These are phyloP conservation scores for Aspergillus floridensis DNA, from an alignment of 2,329 filamentous ascomycete species.

Conservation along the genomic window DNA sequence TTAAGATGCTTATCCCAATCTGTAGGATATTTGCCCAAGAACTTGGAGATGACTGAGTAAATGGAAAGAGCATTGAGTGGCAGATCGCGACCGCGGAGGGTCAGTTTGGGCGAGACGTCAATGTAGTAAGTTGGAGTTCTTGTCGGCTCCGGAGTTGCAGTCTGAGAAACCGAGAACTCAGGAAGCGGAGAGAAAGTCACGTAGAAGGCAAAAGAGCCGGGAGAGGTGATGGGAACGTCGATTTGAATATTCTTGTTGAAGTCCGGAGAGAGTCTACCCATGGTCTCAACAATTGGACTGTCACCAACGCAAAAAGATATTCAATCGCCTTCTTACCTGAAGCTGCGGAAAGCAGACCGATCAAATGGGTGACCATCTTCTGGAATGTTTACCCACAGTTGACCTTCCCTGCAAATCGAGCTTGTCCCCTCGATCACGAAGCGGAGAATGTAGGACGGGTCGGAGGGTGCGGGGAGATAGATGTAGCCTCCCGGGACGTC, in stretches of 20 bases:
- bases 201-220: constrained; percentile 92
- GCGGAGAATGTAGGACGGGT: constrained; percentile 72
- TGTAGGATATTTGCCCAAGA: constrained; percentile 87
- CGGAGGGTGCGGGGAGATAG: constrained; percentile 75
- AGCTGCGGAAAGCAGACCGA: constrained; percentile 77
- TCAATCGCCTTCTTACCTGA: constrained; percentile 67
- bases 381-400: constrained; percentile 95
- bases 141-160: constrained; percentile 54
- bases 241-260: constrained; percentile 92
- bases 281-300: constrained; percentile 17
- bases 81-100: constrained; percentile 68
- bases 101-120: constrained; percentile 81
- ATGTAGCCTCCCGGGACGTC: constrained; percentile 87
- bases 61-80: constrained; percentile 85
- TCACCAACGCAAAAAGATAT: neutral
- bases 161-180: constrained; percentile 62
- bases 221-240: constrained; percentile 75
- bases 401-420: constrained; percentile 91
- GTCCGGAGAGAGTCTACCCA: constrained; percentile 69
- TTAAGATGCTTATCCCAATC: constrained; percentile 88
- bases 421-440: constrained; percentile 94
- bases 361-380: constrained; percentile 71
- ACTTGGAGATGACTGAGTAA: constrained; percentile 94
- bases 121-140: constrained; percentile 83
- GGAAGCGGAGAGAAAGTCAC: constrained; percentile 88